Conservation (phyloP, 305 asterid genomes). For the Withania somnifera region DNA sequence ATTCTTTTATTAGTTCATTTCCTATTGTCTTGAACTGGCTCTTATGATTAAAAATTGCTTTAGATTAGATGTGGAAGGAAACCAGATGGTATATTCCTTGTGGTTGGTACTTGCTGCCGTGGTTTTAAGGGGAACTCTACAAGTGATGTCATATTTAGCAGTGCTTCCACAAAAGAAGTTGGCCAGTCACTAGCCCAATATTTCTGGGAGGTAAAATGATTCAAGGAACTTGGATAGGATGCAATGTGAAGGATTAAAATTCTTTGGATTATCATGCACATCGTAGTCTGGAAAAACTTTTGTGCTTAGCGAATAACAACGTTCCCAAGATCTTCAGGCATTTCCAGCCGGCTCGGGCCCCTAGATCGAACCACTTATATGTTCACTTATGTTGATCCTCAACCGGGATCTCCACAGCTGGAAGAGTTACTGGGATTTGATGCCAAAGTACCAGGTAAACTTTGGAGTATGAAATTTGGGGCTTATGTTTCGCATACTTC, state of each 20-base stretch:
- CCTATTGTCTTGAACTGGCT: constrained; percentile 7
- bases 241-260: not conserved
- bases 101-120: constrained; percentile 86
- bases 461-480: not conserved
- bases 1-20: not conserved
- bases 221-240: not conserved
- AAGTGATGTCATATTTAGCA: constrained; percentile 81
- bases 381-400: constrained; percentile 87
- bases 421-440: constrained; percentile 92
- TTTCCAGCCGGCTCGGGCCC: constrained; percentile 94
- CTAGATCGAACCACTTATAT: constrained; percentile 80
- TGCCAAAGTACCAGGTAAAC: constrained; percentile 90
- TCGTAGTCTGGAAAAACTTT: not conserved
- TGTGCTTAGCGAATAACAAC: not conserved
- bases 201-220: constrained; percentile 78
- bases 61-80: constrained; percentile 83
- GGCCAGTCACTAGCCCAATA: constrained; percentile 72
- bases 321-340: constrained; percentile 40
- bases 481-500: not conserved
- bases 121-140: constrained; percentile 62
- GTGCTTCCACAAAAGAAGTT: constrained; percentile 51
- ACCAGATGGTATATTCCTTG: constrained; percentile 93
- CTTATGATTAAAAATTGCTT: constrained; percentile 21
- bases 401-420: constrained; percentile 65
- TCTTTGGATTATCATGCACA: not conserved